Base-by-base conservation (phyloP, 768 basidiomycete species). In the Lepiota venenata region DNA sequence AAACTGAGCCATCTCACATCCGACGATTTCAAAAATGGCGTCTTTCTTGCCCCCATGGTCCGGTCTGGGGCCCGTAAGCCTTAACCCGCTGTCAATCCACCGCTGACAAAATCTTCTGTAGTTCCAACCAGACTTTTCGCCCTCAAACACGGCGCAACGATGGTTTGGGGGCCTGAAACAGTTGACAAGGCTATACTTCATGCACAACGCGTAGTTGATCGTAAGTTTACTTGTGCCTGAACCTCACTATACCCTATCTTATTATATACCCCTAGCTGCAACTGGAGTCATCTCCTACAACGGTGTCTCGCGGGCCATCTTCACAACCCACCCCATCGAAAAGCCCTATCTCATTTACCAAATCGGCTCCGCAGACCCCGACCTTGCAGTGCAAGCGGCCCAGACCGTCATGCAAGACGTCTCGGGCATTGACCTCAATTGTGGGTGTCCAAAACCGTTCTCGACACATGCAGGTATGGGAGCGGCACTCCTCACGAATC, bases 41-140 rank as follows among this genome's bases (percentile, higher is more conserved):
- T 98, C 27, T 88, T 97, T 64, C 81, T 99, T n/a, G 96, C 97
- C 2, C 97, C 97, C 1, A 99, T 99, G 97, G 97, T 99, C 49
- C 82, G 94, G 64, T 96, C 92, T 55, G 92, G 94, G 56, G 87
- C 88, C 59, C 70, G 91, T 93, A 69, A 63, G 88, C 80, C 27
- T 61, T 57, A 51, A 41, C 47, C 60, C 56, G 16, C 25, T 50
- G 40, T 61, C 65, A 35, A 20, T 35, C 27, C 47, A 47, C 29
- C 18, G 20, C n/a, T 53, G 7, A 53, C 44, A 16, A 32, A 20
- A 32, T 7, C 25, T 32, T 44, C 41, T 50, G 7, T 65, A 95
- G 93, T 95, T 21, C 92, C 91, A 0, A 93, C 88, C 32, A 84
- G 93, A 22, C 68, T 96, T 5, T 85, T 91, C 59, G 86, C 94